phyloP scores from a whole-genome alignment of 345 rosid genomes.

The Geranium rotundifolium region DNA sequence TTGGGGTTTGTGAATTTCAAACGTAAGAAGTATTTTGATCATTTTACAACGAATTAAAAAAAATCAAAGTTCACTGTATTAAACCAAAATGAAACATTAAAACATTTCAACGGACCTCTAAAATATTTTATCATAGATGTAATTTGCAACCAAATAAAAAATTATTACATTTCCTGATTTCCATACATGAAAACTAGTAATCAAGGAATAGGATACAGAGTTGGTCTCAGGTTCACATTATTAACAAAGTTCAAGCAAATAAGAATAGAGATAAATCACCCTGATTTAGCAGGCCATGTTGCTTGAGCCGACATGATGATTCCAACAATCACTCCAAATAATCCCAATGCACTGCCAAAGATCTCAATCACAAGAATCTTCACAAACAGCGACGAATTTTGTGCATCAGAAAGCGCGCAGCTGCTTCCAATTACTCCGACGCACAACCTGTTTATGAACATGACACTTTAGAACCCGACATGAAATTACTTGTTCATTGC shows the following conservation, averaged over 20 bases:
- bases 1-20: too few species aligned
- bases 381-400: conserved; percentile 89
- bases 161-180: too few species aligned
- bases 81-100: too few species aligned
- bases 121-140: too few species aligned
- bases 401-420: conserved; percentile 95
- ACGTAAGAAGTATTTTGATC: too few species aligned
- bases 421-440: conserved; percentile 99
- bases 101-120: too few species aligned
- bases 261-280: conserved; percentile 10
- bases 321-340: conserved; percentile 98
- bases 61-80: too few species aligned
- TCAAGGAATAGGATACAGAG: too few species aligned
- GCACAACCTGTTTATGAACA: conserved; percentile 48
- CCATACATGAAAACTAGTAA: too few species aligned
- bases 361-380: conserved; percentile 98
- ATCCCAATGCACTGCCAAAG: conserved; percentile 95
- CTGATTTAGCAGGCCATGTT: conserved; percentile 70
- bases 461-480: background rate
- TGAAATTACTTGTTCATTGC: background rate
- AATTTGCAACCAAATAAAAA: too few species aligned
- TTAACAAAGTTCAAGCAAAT: background rate
- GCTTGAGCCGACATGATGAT: conserved; percentile 99
- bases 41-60: too few species aligned
- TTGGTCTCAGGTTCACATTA: too few species aligned